Evolutionary conservation across 1,139 yeast genomes (phyloP).

Genomic region (Magnusiomyces suaveolens): DNA sequence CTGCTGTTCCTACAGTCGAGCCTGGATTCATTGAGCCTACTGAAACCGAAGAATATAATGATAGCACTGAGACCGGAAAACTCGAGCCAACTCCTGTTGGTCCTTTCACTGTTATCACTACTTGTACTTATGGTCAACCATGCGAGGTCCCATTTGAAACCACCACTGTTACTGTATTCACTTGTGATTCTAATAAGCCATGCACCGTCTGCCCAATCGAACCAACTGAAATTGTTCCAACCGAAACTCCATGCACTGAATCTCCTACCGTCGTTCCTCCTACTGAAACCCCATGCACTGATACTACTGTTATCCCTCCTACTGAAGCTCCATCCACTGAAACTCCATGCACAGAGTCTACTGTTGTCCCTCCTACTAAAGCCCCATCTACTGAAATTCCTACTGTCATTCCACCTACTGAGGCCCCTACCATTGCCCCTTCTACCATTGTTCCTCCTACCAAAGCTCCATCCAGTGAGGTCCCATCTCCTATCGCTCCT

Average conservation of each 20-base stretch:
- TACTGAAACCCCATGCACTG: neutral
- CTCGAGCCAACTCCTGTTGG: neutral
- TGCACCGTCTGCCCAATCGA: conserved; percentile 1
- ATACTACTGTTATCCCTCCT: neutral
- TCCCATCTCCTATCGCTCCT: neutral
- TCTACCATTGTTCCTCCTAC: neutral
- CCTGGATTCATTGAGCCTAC: too few species aligned
- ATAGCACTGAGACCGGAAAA: too few species aligned
- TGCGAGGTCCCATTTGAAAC: conserved; percentile 6
- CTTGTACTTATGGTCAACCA: conserved; percentile 3
- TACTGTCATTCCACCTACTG: neutral
- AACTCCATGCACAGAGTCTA: neutral
- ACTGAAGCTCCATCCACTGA: neutral
- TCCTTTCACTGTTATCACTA: neutral
- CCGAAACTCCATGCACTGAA: neutral
- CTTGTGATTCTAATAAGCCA: neutral
- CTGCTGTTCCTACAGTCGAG: neutral
- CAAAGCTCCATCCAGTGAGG: too few species aligned
- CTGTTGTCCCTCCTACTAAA: neutral
- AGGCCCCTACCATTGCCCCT: neutral
- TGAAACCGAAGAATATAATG: too few species aligned
- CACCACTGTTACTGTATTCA: conserved; percentile 4
- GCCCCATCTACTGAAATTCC: neutral
- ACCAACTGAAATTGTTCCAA: neutral
- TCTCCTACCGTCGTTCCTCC: neutral